phyloP scores from a whole-genome alignment of 257 asterid species.

The Leonotis leonurus region DNA sequence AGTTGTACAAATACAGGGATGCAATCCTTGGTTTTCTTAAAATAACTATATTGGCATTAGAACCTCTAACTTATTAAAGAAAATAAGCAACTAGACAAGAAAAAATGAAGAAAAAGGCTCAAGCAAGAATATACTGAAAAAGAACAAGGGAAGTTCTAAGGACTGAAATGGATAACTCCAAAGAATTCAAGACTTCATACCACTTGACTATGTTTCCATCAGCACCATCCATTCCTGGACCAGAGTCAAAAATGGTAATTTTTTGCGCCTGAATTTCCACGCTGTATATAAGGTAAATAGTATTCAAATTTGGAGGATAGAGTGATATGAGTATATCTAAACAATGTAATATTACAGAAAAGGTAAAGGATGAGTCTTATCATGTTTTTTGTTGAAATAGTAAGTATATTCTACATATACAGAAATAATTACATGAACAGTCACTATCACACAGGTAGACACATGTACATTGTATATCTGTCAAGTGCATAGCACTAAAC shows the following conservation, averaged over 20 bases:
- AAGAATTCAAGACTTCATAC: constrained; percentile 27
- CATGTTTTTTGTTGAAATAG: not conserved
- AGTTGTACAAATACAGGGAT: not conserved
- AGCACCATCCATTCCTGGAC: constrained; percentile 81
- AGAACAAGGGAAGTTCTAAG: not conserved
- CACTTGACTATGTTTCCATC: constrained; percentile 57
- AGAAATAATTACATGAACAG: not conserved
- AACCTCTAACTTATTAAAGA: not conserved
- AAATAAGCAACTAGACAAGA: not conserved
- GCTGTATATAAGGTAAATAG: constrained; percentile 32
- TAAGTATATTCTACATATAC: not conserved
- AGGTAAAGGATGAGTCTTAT: not conserved
- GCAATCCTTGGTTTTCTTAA: not conserved
- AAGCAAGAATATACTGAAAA: not conserved
- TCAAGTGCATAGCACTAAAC: not conserved
- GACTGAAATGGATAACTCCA: not conserved
- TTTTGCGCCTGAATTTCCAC: constrained; percentile 23
- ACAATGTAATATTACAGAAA: not conserved
- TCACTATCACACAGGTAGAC: not conserved
- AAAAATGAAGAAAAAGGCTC: not conserved
- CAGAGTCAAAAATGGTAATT: constrained; percentile 55
- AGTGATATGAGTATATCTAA: not conserved
- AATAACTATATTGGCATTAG: not conserved
- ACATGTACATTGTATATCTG: not conserved
- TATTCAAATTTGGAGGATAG: constrained; percentile 1